Evolutionary conservation across 1,284 basidiomycete genomes (phyloP), one percentile per base, ranked within the genome.

Genomic region (Earliella scabrosa): DNA sequence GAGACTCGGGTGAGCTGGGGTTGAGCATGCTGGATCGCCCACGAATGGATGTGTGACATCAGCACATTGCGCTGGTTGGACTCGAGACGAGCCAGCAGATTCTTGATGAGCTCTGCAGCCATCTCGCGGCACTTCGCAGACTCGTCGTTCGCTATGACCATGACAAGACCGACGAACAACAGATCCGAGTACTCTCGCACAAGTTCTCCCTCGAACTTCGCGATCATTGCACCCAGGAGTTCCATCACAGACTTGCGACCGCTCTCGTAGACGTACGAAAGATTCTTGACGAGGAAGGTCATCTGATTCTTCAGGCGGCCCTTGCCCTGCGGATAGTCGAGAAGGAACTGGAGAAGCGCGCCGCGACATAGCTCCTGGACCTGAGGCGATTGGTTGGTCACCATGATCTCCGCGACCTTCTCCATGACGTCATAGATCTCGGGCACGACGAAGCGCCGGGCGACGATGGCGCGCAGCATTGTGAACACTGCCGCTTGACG

Each of bases 341-440:
- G 85, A 55, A 99, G 78, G 81, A 99, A 99, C 68, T 97, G 94
- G 40, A 99, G 83, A 36, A 97, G 83, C 29, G 95, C 86, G 36
- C 90, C 86, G 21, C 97, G 89, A 66, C 93, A 97, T 1, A 93
- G 84, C 68, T 97, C 96, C 67, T 96, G 95, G 8, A 97, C 95
- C 63, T 93, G 90, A 0, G 87, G 73, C 11, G 93, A 93, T 73
- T 99, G 97, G 64, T 86, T 95, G 9, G 95, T 97, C 38, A 99
- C 94, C 81, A 98, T 89, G 67, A 98, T 87, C 67, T 95, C 90
- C 2, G 93, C 88, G n/a, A 99, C 88, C 61, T 89, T 89, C 61
- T 95, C 93, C 96, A 99, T 98, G 38, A 97, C 77, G 71, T 99
- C 96, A 78, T 99, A 99, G 49, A 99, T 90, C 73, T 99, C 97